Evolutionary conservation across 352 stramenopile species (phyloP), one percentile per base, ranked within the genome.

Genomic region (Globisporangium apiculatum): DNA sequence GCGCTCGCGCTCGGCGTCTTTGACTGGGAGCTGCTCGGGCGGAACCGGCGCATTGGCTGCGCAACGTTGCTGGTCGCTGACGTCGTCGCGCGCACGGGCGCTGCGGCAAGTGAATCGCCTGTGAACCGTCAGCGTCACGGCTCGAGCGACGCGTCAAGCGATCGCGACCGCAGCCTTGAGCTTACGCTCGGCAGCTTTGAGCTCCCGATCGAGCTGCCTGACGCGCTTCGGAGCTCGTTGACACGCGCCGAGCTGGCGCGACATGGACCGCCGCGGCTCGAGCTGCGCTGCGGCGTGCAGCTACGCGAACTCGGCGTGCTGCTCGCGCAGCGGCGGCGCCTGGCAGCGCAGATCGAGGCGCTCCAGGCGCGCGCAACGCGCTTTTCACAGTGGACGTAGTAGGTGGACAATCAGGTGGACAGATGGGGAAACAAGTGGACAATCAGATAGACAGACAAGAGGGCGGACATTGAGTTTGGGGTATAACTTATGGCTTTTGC

Each of bases 141-240:
- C 49, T 5, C 35, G 41, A n/a, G 48, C 49, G 46, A 50, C 9
- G 9, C 55, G 38, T 6, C 6, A 35, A 7, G 24, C 31, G 12
- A 11, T 9, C 7, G 15, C 7, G 11, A 38, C 4, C 31, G 38
- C 41, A 10, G 24, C 43, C 1, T 7, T 15, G 8, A 31, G 31
- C 59, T 59, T 14, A 53, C 68, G 35, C 80, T 92, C 78, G 83
- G 74, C 11, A 79, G 64, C 56, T 88, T 87, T 53, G 75, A 90
- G 46, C 42, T 86, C 47, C 64, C 69, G n/a, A 71, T 92, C 41
- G 78, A 92, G 42, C 65, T 89, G n/a, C 65, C 72, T 0, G 75
- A 79, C 49, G 64, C 65, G 15, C 54, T 88, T 42, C 61, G 79
- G 12, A 60, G 58, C 37, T 62, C 66, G n/a, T 71, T 80, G 59